A percentile compares a stretch with the other conserved stretches of the same genome.
Evolutionary conservation across 73 alveolate genomes (phyloP).

Genomic region (Loxodes magnus): DNA sequence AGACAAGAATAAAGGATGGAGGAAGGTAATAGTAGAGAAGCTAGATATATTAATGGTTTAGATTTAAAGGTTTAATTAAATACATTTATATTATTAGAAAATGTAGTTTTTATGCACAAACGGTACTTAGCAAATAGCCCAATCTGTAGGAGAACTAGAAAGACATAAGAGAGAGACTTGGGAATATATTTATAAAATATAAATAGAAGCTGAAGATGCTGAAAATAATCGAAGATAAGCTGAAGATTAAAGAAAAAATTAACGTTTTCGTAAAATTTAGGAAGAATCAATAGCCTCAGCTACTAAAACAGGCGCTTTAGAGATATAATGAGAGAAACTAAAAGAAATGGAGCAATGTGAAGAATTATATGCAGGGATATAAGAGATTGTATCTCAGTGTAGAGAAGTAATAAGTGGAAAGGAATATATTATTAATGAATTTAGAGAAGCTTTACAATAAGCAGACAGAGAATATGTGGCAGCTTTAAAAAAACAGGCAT

Average conservation of each 20-base stretch:
- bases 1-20: too few relatives aligned
- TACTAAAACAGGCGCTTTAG: constrained; percentile 29
- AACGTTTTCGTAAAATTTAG: constrained; percentile 23
- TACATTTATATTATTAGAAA: too few relatives aligned
- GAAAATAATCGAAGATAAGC: constrained; percentile 54
- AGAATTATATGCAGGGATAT: constrained; percentile 64
- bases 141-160: constrained; percentile 33
- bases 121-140: constrained; percentile 14
- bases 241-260: constrained; percentile 44
- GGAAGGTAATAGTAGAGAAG: too few relatives aligned
- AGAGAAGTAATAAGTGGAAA: constrained; percentile 52
- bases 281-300: constrained; percentile 6
- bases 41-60: too few relatives aligned
- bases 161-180: constrained; percentile 29
- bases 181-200: constrained; percentile 44
- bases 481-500: constrained; percentile 51
- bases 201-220: constrained; percentile 57
- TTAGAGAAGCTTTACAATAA: constrained; percentile 48
- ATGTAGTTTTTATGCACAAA: too few relatives aligned
- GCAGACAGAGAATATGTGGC: constrained; percentile 76
- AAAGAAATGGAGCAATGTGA: constrained; percentile 78
- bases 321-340: constrained; percentile 69
- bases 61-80: too few relatives aligned
- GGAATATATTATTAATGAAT: constrained; percentile 46
- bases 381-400: constrained; percentile 50